These are phyloP conservation scores for Macadamia tetraphylla DNA, from an alignment of 164 flowering plant species.

Conservation along the genomic window DNA sequence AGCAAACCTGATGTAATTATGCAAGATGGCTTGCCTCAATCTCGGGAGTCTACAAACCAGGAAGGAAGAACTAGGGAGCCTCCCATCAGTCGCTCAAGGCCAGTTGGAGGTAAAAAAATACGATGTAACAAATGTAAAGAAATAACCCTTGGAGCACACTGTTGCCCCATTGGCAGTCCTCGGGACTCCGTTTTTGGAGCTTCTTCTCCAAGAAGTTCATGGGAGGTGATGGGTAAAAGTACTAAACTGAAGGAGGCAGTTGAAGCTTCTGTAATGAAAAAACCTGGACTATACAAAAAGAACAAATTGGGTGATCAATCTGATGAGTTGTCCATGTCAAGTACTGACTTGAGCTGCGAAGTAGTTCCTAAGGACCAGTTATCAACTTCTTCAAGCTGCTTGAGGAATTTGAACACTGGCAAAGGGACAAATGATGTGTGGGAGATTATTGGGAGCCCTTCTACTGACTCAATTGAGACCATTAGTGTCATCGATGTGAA, in stretches of 20 bases:
- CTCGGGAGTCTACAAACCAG: slow-evolving; percentile 28
- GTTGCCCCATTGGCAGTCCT: slow-evolving; percentile 29
- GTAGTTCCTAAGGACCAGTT: slow-evolving; percentile 34
- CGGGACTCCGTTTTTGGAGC: slow-evolving; percentile 30
- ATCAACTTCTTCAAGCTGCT: slow-evolving; percentile 18
- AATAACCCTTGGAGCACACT: slow-evolving; percentile 36
- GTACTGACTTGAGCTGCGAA: slow-evolving; percentile 27
- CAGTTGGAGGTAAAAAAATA: slow-evolving; percentile 19
- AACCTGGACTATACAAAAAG: slow-evolving; percentile 42
- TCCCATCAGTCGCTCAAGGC: slow-evolving; percentile 23
- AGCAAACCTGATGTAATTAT: slow-evolving; percentile 20
- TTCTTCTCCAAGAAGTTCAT: slow-evolving; percentile 33
- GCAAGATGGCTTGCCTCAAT: slow-evolving; percentile 30
- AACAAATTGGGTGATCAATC: slow-evolving; percentile 34
- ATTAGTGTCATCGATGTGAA: slow-evolving; percentile 15
- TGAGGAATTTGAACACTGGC: slow-evolving; percentile 20
- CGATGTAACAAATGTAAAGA: slow-evolving; percentile 49
- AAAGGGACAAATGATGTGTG: slow-evolving; percentile 25
- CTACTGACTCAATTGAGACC: slow-evolving; percentile 23
- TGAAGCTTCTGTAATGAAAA: slow-evolving; percentile 50
- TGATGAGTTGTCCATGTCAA: slow-evolving; percentile 36
- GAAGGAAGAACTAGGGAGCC: slow-evolving; percentile 39
- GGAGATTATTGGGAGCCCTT: slow-evolving; percentile 9
- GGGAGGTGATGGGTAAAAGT: slow-evolving; percentile 32
- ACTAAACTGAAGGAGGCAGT: slow-evolving; percentile 55